These are phyloP conservation scores for Trichoderma reesei DNA, from an alignment of 495 filamentous ascomycete genomes.

Conservation along the genomic window DNA sequence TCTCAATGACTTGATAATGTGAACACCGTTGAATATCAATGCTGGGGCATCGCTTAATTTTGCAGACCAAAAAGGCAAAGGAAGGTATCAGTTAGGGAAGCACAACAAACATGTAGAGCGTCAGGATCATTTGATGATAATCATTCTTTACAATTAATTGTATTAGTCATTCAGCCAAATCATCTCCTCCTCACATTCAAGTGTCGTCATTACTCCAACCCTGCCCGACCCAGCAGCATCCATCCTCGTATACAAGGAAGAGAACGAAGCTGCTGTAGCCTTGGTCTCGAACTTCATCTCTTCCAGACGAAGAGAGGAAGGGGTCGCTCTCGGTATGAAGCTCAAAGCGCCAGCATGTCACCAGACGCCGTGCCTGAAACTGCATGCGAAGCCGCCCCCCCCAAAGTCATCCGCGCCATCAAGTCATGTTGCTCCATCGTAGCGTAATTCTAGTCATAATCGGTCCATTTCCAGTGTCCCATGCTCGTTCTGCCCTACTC, in stretches of 20 bases:
- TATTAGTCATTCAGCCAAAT: neutral
- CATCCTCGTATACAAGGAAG: neutral
- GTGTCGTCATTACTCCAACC: neutral
- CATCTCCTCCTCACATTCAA: neutral
- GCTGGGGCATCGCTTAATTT: no score
- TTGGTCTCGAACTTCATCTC: neutral
- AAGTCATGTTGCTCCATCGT: neutral
- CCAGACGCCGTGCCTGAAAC: constrained; percentile 1
- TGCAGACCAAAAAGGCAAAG: no score
- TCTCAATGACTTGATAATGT: no score
- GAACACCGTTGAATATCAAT: no score
- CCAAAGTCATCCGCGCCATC: neutral
- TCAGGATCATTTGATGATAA: no score
- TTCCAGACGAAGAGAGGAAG: neutral
- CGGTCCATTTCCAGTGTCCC: neutral
- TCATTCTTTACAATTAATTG: neutral
- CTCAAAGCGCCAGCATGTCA: neutral
- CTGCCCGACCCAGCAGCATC: neutral
- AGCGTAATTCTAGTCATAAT: neutral
- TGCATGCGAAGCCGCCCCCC: neutral
- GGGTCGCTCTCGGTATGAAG: neutral
- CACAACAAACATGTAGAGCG: no score
- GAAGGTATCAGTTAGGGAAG: no score
- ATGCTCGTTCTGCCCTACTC: neutral
- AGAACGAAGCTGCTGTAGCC: neutral